Conservation (phyloP, 2,329 filamentous ascomycete genomes). For the Colletotrichum incanum region DNA sequence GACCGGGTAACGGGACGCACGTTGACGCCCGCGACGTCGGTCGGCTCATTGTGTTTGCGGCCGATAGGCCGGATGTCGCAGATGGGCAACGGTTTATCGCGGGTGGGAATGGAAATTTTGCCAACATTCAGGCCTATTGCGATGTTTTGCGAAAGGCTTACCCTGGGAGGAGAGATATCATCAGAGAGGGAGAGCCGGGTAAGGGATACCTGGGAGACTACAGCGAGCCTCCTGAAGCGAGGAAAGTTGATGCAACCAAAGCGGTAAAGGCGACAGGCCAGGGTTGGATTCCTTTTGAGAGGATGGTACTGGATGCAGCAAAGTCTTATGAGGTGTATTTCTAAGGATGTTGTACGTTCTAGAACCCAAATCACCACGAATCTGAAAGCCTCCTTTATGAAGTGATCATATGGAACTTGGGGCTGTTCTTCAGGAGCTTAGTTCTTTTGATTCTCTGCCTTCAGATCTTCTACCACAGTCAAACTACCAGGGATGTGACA, state of each 20-base stretch:
- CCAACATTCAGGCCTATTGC: constrained; percentile 24
- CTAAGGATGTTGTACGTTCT: not conserved
- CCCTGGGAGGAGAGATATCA: constrained; percentile 18
- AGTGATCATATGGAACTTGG: not conserved
- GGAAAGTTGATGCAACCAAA: constrained; percentile 35
- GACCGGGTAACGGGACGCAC: constrained; percentile 29
- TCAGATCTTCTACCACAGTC: too few species aligned
- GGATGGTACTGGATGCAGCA: constrained; percentile 36
- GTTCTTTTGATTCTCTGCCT: too few species aligned
- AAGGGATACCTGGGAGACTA: constrained; percentile 33
- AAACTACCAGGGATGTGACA: too few species aligned
- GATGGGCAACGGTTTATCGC: constrained; percentile 32
- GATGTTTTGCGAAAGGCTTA: constrained; percentile 33
- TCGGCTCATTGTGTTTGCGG: constrained; percentile 29
- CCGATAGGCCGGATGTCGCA: not conserved
- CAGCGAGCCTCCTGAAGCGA: constrained; percentile 10
- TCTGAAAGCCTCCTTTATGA: not conserved
- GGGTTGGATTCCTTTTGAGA: constrained; percentile 31
- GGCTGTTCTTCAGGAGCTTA: too few species aligned
- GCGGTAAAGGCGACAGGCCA: constrained; percentile 34
- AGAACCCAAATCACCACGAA: too few species aligned
- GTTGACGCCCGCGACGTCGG: constrained; percentile 43
- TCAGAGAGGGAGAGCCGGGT: constrained; percentile 35
- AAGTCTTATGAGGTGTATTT: constrained; percentile 39
- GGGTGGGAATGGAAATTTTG: constrained; percentile 21